Base-by-base conservation (phyloP, 2,329 filamentous ascomycete genomes). In the Phyllachora maydis region DNA sequence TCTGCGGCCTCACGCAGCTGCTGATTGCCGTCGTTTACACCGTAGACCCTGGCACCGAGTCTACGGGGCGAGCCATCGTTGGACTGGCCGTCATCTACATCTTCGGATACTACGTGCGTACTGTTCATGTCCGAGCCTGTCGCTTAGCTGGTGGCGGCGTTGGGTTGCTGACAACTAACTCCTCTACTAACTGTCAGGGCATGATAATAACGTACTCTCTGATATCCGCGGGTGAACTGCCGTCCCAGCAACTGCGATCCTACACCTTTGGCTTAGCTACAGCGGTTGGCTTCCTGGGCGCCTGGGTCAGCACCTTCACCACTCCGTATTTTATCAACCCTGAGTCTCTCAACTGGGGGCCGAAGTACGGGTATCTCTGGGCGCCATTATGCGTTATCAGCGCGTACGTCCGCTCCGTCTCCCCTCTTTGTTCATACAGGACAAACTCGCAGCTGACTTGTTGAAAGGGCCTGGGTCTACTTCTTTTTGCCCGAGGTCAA, bases 311-410 rank as follows among this genome's bases (percentile, higher is more conserved):
- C 0, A 63, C 58, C 0, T 66, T 65, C 32, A 66, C 61, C 0
- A 59, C 60, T 3, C 61, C 60, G 0, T 65, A 66, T 33, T 67
- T 67, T 32, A 66, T 68, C 40, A 66, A 66, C 30, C 55, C 57
- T 0, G 37, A 43, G 9, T 39, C 53, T 1, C 38, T 68, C 18
- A 54, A 58, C 32, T 68, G 61, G 61, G 62, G 61, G 0, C 61
- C 62, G 0, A 56, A 56, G 28, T 65, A 66, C 24, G 54, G 60
- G 3, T 66, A 59, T 32, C 62, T 66, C 25, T 67, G 60, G 60
- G 49, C 42, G 4, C 46, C 43, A 2, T 41, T 42, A 4, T 49
- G 45, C 25, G 24, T 32, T 8, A 29, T 45, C 21, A 36, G 42
- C 3, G 45, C 39, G 25, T 42, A 31, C 25, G 39, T 30, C 4